phyloP scores from a whole-genome alignment of 768 basidiomycete species.

The Melanogaster broomeanus region DNA sequence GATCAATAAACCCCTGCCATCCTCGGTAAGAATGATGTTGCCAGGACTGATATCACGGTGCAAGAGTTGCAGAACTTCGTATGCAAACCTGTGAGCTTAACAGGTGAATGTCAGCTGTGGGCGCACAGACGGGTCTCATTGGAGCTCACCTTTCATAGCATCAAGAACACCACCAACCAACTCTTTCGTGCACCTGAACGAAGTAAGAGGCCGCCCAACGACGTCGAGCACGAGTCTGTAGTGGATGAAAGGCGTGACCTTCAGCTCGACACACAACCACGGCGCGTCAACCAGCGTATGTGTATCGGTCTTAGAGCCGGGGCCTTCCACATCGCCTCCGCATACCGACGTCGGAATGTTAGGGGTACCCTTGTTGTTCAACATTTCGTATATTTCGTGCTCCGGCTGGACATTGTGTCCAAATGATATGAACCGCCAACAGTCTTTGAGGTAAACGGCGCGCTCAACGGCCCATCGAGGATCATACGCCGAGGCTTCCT shows the following conservation, averaged over 20 bases:
- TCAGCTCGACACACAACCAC: background rate
- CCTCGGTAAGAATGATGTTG: constrained; percentile 19
- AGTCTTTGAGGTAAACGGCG: background rate
- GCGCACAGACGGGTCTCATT: no score
- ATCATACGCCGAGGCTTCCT: background rate
- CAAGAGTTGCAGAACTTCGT: constrained; percentile 8
- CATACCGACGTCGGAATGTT: background rate
- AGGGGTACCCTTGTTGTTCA: background rate
- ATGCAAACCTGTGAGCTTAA: constrained; percentile 22
- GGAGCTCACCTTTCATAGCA: background rate
- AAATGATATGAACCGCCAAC: background rate
- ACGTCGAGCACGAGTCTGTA: constrained; percentile 2
- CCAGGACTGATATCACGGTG: constrained; percentile 26
- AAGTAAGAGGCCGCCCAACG: background rate
- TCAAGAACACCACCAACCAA: background rate
- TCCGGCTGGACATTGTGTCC: background rate
- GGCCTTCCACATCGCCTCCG: background rate
- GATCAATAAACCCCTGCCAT: constrained; percentile 14
- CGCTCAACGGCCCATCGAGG: background rate
- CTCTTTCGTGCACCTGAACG: background rate
- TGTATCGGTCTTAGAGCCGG: constrained; percentile 2
- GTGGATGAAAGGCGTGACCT: background rate
- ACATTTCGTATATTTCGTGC: background rate
- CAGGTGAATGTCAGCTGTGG: background rate
- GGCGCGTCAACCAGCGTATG: constrained; percentile 1